A percentile compares a stretch with the other conserved stretches of the same genome.
Evolutionary conservation across 257 asterid species (phyloP).

Genomic region (Solanum bulbocastanum): DNA sequence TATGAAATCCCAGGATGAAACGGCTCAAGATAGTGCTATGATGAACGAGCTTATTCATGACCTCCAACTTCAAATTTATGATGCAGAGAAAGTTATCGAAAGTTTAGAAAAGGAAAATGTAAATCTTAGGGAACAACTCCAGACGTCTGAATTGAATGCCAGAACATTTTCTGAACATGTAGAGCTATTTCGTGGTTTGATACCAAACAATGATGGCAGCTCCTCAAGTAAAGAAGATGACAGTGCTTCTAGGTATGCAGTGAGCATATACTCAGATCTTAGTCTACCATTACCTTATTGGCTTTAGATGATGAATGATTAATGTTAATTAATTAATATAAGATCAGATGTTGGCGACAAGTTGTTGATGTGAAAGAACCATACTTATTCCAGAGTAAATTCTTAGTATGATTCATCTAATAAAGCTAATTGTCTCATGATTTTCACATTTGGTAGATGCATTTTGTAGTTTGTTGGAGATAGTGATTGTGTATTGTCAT

Average conservation of each 20-base stretch:
- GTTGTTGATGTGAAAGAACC: neutral
- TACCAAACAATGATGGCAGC: neutral
- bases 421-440: neutral
- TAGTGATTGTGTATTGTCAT: neutral
- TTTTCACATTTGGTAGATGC: neutral
- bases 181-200: conserved; percentile 31
- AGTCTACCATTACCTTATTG: neutral
- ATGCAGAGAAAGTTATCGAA: conserved; percentile 29
- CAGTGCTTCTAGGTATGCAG: conserved; percentile 40
- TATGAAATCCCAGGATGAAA: conserved; percentile 43
- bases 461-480: neutral
- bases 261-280: neutral
- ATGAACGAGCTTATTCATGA: conserved; percentile 46
- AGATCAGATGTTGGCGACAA: neutral
- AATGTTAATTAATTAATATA: neutral
- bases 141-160: conserved; percentile 29
- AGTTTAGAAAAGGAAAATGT: conserved; percentile 48
- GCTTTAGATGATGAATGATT: neutral
- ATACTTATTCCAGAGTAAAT: neutral
- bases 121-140: conserved; percentile 30
- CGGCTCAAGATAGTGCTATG: conserved; percentile 30
- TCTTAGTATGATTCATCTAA: neutral
- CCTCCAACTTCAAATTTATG: conserved; percentile 31
- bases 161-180: conserved; percentile 30
- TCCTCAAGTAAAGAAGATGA: conserved; percentile 23